Evolutionary conservation across 2,329 filamentous ascomycete species (phyloP).

Genomic region (Chaetomium globosum): DNA sequence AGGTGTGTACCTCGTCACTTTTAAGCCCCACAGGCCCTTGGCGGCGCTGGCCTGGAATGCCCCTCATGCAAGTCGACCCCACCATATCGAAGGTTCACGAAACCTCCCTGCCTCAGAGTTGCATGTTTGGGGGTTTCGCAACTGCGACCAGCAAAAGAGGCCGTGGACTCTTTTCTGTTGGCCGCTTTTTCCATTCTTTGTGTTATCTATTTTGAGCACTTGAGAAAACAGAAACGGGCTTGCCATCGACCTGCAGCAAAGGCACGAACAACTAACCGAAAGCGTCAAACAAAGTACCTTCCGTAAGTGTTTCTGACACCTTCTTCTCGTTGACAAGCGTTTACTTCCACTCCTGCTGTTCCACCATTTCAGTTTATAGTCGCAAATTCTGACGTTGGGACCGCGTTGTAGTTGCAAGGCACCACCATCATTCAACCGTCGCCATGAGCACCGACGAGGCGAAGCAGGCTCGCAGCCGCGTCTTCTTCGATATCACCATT

Average conservation of each 20-base stretch:
- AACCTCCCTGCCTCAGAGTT: conserved; percentile 28
- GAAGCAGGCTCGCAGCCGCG: conserved; percentile 67
- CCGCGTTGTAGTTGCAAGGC: neutral
- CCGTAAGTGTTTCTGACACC: neutral
- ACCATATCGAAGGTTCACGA: conserved; percentile 39
- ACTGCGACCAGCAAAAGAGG: conserved; percentile 9
- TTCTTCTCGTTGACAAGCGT: neutral
- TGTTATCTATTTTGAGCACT: neutral
- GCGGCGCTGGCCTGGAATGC: neutral
- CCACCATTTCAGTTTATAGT: neutral
- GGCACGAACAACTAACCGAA: neutral
- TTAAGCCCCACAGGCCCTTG: neutral
- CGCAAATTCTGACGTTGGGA: neutral
- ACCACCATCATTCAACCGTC: neutral
- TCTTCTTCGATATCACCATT: conserved; percentile 92
- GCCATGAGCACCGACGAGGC: conserved; percentile 49
- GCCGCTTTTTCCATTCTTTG: neutral
- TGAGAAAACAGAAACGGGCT: conserved; percentile 2
- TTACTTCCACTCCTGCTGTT: neutral
- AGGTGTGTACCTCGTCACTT: too few species aligned
- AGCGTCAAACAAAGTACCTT: conserved; percentile 3
- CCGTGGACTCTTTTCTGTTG: neutral
- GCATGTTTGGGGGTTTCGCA: conserved; percentile 3
- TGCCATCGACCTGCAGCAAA: neutral
- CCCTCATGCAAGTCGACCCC: conserved; percentile 26